phyloP scores from a whole-genome alignment of 805 yeast species.

The Starmerella bombi region DNA sequence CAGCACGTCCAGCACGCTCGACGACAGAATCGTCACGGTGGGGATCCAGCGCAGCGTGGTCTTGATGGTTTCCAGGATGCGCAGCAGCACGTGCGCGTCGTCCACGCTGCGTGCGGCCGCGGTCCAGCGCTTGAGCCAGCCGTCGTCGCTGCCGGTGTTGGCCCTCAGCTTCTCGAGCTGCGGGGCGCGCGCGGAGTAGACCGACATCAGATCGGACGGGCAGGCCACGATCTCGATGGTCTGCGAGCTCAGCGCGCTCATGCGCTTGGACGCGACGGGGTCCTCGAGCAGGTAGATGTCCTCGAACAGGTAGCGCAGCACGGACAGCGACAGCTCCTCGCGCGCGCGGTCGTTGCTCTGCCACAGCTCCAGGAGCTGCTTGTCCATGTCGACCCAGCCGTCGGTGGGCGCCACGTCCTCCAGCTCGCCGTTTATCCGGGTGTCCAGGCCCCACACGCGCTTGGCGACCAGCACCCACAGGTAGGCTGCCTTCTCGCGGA shows the following conservation, averaged over 20 bases:
- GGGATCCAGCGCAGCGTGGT: conserved; percentile 86
- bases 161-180: conserved; percentile 48
- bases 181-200: conserved; percentile 55
- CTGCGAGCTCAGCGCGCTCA: conserved; percentile 61
- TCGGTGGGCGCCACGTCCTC: conserved; percentile 27
- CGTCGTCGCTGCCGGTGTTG: conserved; percentile 38
- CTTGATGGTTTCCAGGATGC: conserved; percentile 68
- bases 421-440: conserved; percentile 9
- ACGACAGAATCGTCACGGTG: conserved; percentile 55
- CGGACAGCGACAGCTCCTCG: conserved; percentile 55
- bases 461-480: conserved; percentile 89
- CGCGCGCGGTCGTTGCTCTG: conserved; percentile 30
- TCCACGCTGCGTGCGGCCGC: conserved; percentile 19
- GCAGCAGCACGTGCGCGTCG: conserved; percentile 24
- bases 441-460: conserved; percentile 67
- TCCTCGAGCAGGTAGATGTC: conserved; percentile 88
- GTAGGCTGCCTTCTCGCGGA: conserved; percentile 78
- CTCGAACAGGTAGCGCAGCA: conserved; percentile 78
- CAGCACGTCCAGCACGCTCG: conserved; percentile 52
- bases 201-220: conserved; percentile 42
- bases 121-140: conserved; percentile 83
- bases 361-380: conserved; percentile 65
- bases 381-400: conserved; percentile 84
- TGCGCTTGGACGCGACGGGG: conserved; percentile 71
- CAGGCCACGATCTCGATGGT: conserved; percentile 77